A percentile compares a stretch with the other conserved stretches of the same genome.
phyloP scores from a whole-genome alignment of 805 yeast species.

The Nakazawaea ambrosiae region DNA sequence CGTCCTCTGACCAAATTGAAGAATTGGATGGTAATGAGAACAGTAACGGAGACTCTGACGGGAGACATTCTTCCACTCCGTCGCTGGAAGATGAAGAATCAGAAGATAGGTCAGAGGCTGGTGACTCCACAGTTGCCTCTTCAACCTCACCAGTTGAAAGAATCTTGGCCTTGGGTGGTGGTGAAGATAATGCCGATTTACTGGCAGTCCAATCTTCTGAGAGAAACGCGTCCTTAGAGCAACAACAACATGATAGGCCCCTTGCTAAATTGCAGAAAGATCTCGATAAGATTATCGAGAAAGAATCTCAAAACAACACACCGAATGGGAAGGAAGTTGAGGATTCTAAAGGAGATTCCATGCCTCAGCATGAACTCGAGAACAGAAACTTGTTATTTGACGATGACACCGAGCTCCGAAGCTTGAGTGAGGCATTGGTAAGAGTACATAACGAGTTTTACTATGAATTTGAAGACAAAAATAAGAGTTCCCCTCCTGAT shows the following conservation, averaged over 20 bases:
- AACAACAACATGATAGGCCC: slow-evolving; percentile 77
- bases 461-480: slow-evolving; percentile 30
- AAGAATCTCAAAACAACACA: slow-evolving; percentile 15
- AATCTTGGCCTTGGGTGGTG: slow-evolving; percentile 41
- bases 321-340: slow-evolving; percentile 15
- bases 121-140: neutral
- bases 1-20: neutral
- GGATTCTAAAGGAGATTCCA: slow-evolving; percentile 3
- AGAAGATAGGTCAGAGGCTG: slow-evolving; percentile 4
- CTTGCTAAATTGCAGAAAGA: slow-evolving; percentile 75
- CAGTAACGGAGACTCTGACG: slow-evolving; percentile 12
- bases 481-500: slow-evolving; percentile 41
- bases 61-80: too few relatives aligned
- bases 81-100: slow-evolving; percentile 18
- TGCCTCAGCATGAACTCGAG: slow-evolving; percentile 14
- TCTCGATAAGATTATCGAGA: slow-evolving; percentile 44
- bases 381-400: slow-evolving; percentile 55
- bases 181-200: slow-evolving; percentile 40
- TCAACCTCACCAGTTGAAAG: slow-evolving; percentile 40
- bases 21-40: slow-evolving; percentile 13
- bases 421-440: slow-evolving; percentile 54
- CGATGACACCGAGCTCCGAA: slow-evolving; percentile 71
- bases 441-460: slow-evolving; percentile 67
- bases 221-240: slow-evolving; percentile 65
- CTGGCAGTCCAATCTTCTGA: slow-evolving; percentile 53